phyloP scores from a whole-genome alignment of 768 basidiomycete species.

The Astraeus odoratus region DNA sequence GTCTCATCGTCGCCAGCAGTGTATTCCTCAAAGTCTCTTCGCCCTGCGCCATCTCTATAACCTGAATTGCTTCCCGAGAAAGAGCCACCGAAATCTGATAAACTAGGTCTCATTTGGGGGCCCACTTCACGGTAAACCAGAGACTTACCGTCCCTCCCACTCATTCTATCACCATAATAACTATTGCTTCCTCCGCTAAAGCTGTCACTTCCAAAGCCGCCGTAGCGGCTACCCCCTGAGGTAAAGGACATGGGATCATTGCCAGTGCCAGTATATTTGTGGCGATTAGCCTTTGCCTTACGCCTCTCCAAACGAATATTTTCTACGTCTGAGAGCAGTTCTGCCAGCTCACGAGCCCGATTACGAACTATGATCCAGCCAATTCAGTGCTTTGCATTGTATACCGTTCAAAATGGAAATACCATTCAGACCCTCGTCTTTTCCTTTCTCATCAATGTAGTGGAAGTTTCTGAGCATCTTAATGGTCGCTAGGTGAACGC shows the following conservation, averaged over 20 bases:
- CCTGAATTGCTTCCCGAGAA: conserved; percentile 35
- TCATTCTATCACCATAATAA: conserved; percentile 39
- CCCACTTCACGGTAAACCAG: too few relatives aligned
- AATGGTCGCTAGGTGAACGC: conserved; percentile 88
- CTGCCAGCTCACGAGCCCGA: conserved; percentile 87
- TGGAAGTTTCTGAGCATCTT: conserved; percentile 98
- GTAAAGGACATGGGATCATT: conserved; percentile 71
- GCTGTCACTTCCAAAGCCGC: conserved; percentile 63
- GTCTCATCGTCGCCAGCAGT: conserved; percentile 93
- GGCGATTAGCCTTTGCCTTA: conserved; percentile 86
- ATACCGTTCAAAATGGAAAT: conserved; percentile 9
- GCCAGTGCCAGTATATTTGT: conserved; percentile 84
- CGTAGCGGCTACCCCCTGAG: conserved; percentile 52
- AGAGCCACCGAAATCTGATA: conserved; percentile 34
- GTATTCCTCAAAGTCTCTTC: conserved; percentile 83
- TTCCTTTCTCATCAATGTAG: conserved; percentile 97
- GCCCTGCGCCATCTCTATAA: conserved; percentile 53
- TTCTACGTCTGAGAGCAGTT: conserved; percentile 86
- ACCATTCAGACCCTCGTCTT: conserved; percentile 98
- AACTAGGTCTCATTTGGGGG: too few relatives aligned
- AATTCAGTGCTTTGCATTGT: neutral
- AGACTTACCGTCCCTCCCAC: conserved; percentile 35
- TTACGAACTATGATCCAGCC: conserved; percentile 72
- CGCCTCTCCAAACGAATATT: conserved; percentile 82
- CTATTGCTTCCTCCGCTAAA: conserved; percentile 26